Conservation (phyloP, 2,329 filamentous ascomycete species). For the Fusarium mundagurra region DNA sequence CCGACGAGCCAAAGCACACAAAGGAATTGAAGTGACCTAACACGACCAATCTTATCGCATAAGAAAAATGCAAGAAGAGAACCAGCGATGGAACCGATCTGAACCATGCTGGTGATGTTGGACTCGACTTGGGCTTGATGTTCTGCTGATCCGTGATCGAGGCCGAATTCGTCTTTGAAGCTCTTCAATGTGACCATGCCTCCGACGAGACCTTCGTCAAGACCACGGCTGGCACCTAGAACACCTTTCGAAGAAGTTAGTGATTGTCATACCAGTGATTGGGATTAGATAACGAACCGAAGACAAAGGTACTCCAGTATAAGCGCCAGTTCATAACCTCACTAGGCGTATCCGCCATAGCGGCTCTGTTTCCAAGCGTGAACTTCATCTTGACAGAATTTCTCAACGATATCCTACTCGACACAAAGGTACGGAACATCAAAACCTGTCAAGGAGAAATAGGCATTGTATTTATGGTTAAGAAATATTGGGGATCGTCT, state of each 20-base stretch:
- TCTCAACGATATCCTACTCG: background rate
- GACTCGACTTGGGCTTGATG: constrained; percentile 69
- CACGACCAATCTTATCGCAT: constrained; percentile 16
- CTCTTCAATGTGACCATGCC: constrained; percentile 69
- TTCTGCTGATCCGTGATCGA: constrained; percentile 56
- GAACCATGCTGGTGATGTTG: constrained; percentile 78
- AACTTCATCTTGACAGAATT: constrained; percentile 13
- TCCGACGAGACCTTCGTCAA: constrained; percentile 68
- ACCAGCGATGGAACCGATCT: constrained; percentile 73
- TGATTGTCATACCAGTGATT: rapidly evolving
- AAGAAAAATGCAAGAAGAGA: constrained; percentile 60
- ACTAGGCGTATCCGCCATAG: constrained; percentile 19
- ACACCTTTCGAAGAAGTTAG: background rate
- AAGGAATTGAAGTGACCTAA: constrained; percentile 7
- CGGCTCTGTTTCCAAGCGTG: constrained; percentile 15
- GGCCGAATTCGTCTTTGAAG: constrained; percentile 64
- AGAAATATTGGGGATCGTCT: background rate
- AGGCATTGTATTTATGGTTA: background rate
- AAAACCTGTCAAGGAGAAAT: rapidly evolving
- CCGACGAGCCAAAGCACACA: constrained; percentile 9
- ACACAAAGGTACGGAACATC: background rate
- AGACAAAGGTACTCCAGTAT: constrained; percentile 25
- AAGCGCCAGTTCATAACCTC: constrained; percentile 22
- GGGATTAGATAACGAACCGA: background rate
- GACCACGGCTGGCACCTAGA: constrained; percentile 15